Base-by-base conservation (phyloP, 768 basidiomycete genomes). In the Dendrothele bispora region DNA sequence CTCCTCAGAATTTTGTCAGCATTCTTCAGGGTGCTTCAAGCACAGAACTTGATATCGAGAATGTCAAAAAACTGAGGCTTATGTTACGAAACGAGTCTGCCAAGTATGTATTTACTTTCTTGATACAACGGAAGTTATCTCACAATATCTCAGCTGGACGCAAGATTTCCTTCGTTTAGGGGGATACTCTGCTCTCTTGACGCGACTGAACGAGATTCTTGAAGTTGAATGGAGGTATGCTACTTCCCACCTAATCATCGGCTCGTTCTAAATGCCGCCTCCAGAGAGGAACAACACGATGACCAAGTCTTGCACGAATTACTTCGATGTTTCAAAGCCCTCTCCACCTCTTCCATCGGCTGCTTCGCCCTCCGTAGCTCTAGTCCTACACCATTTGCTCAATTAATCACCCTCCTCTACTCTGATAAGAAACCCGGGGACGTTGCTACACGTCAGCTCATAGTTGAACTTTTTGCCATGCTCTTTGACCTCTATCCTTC, bases 361-460 rank as follows among this genome's bases (percentile, higher is more conserved):
- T 94, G 90, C 60, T 83, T 84, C 43, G 93, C 97, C 4, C 79
- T 99, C 10, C 85, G 93, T n/a, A 86, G 83, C 57, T 87, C 85
- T 25, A 88, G 88, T 49, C 94, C 95, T 1, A 83, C 86, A 0
- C 97, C 95, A 1, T 98, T 92, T 62, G 74, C 77, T 4, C 88
- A 95, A 52, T 75, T 99, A 24, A 76, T 95, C 15, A 71, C 83
- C 7, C 77, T 98, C 14, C 74, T 98, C 2, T 98, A 91, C 66
- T 95, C 94, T 3, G 95, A 98, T 73, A 98, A 98, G 74, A 97
- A 95, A 63, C 97, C 97, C 0, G 97, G 97, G 36, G 97, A 99
- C 30, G 75, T 98, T 7, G 80, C 84, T 3, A 87, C 91, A 4
- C 83, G 95, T 27, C 92, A 95, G 59, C 79, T 98, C 46, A 95